phyloP scores from a whole-genome alignment of 106 monocot species.

The Posidonia australis region DNA sequence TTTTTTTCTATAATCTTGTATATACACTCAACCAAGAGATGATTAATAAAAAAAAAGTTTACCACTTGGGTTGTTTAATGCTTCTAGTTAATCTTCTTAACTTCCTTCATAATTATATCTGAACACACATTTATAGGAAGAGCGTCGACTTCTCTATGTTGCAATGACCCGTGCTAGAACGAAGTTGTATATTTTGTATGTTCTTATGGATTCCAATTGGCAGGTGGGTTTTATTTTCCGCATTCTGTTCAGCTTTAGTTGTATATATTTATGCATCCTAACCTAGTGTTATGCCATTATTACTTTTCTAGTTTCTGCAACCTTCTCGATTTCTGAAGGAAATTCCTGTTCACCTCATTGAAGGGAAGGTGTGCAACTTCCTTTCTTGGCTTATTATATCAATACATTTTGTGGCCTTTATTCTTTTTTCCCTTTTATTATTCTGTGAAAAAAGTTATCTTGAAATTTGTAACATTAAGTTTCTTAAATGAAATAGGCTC shows the following conservation, averaged over 20 bases:
- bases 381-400: too few species aligned
- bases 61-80: too few species aligned
- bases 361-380: conserved; percentile 40
- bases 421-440: too few species aligned
- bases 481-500: too few species aligned
- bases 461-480: too few species aligned
- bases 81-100: too few species aligned
- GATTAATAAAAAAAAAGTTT: too few species aligned
- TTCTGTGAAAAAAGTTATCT: too few species aligned
- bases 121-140: conserved; percentile 76
- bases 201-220: conserved; percentile 53
- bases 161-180: conserved; percentile 88
- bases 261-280: not conserved
- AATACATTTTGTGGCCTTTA: too few species aligned
- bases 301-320: conserved; percentile 47
- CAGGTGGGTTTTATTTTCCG: conserved; percentile 33
- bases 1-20: too few species aligned
- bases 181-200: conserved; percentile 64
- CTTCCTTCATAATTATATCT: too few species aligned
- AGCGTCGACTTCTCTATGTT: conserved; percentile 80
- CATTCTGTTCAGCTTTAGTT: not conserved
- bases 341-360: conserved; percentile 67
- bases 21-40: too few species aligned
- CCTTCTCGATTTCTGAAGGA: conserved; percentile 83
- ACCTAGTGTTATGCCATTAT: not conserved